These are phyloP conservation scores for Capsicum pubescens DNA, from an alignment of 257 asterid species.

Conservation along the genomic window DNA sequence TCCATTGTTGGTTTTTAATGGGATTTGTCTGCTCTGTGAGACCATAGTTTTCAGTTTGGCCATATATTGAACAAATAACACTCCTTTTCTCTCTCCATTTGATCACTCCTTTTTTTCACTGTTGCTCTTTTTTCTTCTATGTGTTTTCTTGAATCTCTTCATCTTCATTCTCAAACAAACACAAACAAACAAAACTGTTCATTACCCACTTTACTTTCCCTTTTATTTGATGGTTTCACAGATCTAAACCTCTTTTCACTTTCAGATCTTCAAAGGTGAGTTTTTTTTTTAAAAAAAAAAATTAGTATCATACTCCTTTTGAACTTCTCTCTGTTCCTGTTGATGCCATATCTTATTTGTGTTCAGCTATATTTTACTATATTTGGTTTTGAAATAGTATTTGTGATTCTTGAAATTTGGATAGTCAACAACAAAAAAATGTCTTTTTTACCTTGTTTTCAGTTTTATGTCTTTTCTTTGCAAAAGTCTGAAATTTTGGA, in stretches of 20 bases:
- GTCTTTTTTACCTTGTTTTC: background rate
- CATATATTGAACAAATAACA: conserved; percentile 48
- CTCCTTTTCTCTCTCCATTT: conserved; percentile 25
- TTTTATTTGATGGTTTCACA: conserved; percentile 63
- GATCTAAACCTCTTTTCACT: conserved; percentile 61
- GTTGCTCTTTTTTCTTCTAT: conserved; percentile 24
- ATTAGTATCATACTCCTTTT: background rate
- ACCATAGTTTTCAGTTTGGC: conserved; percentile 55
- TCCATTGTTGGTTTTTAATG: conserved; percentile 79
- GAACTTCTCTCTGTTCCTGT: no score
- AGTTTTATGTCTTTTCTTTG: conserved; percentile 14
- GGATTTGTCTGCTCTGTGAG: conserved; percentile 75
- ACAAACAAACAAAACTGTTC: conserved; percentile 18
- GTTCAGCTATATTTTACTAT: no score
- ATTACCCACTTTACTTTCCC: conserved; percentile 15
- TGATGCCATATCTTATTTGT: no score
- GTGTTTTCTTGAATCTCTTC: conserved; percentile 39
- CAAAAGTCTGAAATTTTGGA: conserved; percentile 59
- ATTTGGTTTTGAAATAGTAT: no score
- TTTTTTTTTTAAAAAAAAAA: conserved; percentile 11
- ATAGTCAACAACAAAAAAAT: background rate
- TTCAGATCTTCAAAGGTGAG: conserved; percentile 72
- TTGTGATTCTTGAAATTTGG: conserved; percentile 2
- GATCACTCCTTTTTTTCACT: background rate
- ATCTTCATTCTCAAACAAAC: conserved; percentile 40